Evolutionary conservation across 2,329 filamentous ascomycete species (phyloP).

Genomic region (Apiospora aurea): DNA sequence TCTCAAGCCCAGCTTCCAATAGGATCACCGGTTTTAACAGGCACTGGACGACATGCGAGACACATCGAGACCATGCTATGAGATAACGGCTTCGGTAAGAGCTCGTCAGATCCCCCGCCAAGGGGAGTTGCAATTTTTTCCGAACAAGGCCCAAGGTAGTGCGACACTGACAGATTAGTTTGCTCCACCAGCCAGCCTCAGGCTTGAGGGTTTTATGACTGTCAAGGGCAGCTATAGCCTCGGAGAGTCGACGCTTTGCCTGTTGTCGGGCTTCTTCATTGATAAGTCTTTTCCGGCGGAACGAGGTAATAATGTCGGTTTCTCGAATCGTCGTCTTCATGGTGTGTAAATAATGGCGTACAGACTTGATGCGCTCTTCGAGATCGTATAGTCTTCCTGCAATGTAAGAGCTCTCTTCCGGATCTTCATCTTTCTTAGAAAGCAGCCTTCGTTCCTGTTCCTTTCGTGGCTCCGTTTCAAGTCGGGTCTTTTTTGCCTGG

Average conservation of each 20-base stretch:
- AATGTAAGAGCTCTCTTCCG: neutral
- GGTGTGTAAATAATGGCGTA: neutral
- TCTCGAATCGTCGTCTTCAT: slow-evolving; percentile 5
- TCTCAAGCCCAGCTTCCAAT: neutral
- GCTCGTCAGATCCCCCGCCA: neutral
- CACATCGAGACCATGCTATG: neutral
- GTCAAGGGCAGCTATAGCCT: neutral
- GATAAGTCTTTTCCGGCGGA: neutral
- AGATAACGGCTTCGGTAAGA: neutral
- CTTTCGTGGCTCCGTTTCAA: neutral
- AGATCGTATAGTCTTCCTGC: neutral
- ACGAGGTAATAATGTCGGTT: neutral
- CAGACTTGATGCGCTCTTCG: neutral
- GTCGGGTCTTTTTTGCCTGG: neutral
- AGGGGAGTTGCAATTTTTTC: neutral
- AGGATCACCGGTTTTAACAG: neutral
- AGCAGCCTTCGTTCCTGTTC: neutral
- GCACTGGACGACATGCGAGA: neutral
- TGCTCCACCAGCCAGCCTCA: neutral
- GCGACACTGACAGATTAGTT: neutral
- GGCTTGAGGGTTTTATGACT: neutral
- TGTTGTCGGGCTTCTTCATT: neutral
- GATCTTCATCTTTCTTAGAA: neutral
- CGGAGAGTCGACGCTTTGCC: neutral
- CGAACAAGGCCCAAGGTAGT: neutral